These are phyloP conservation scores for Plasmodium sp. DNA, from an alignment of 169 alveolate species.

Conservation along the genomic window DNA sequence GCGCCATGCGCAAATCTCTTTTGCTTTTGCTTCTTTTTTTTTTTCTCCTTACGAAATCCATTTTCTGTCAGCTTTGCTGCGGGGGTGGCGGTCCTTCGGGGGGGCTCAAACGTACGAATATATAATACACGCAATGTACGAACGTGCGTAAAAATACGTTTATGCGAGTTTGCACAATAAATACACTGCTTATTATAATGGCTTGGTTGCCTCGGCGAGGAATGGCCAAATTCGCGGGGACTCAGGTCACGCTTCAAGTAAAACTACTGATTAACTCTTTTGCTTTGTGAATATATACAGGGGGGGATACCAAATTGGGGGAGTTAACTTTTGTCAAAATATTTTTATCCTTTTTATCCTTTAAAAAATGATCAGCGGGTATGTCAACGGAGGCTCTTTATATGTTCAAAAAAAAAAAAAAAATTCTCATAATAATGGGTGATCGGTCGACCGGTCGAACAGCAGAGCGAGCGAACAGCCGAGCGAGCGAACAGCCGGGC, in stretches of 20 bases:
- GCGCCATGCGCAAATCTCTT: background rate
- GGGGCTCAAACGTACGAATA: background rate
- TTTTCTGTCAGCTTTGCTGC: background rate
- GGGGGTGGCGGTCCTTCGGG: background rate
- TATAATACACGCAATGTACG: background rate
- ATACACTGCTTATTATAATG: background rate
- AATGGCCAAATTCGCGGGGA: background rate
- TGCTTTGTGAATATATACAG: background rate
- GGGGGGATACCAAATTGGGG: background rate
- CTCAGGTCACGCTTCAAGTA: background rate
- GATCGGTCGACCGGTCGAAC: background rate
- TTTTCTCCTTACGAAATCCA: constrained; percentile 57
- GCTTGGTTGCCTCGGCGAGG: background rate
- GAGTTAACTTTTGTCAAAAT: background rate
- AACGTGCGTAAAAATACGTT: background rate
- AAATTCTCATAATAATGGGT: background rate
- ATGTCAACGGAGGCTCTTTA: background rate
- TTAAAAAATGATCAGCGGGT: background rate
- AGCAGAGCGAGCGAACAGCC: background rate
- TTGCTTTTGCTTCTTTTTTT: background rate
- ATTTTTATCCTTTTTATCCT: background rate
- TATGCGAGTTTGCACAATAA: background rate
- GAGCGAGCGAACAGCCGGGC: too few relatives aligned
- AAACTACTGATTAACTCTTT: background rate
- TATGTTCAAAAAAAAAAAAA: background rate